Evolutionary conservation across 805 yeast species (phyloP), one percentile per base, ranked within the genome.

Genomic region (Candida vartiovaarae): DNA sequence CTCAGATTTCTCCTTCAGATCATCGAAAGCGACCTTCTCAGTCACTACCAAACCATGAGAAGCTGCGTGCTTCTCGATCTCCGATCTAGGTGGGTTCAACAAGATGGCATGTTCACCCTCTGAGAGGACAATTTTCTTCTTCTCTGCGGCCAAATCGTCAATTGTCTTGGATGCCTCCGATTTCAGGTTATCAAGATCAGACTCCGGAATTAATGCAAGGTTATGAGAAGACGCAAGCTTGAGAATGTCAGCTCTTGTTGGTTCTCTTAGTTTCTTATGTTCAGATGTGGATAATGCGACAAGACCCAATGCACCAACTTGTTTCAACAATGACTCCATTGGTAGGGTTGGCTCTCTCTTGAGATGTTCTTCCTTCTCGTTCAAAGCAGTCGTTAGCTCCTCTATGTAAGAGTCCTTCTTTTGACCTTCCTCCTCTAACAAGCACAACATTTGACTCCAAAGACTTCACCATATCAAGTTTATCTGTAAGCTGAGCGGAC

Each of bases 131-230:
- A 45, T 45, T 39, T 43, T 37, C 6, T 44, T 36, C 9, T 50
- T 36, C 20, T 49, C 57, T 11, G 44, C 40, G 1, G 63, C 63
- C 35, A 51, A 51, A 4, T 48, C 57, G 15, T 49, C 46, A 20
- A 61, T 33, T 5, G 55, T 52, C n/a, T 48, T 53, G 10, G 52
- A 34, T 1, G 58, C 47, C 20, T 29, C 44, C 36, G 27, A 34
- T 38, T 33, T 50, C 32, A 52, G 41, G 0, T 36, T 37, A 4
- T 30, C 26, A 10, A 43, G 44, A 1, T 49, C 34, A 50, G 33
- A 11, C 50, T 38, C 10, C 40, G 59, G 49, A 45, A 52, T 26
- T 20, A 54, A 8, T 48, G 50, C 10, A 37, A 35, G 41, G 10
- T 41, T 23, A 30, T 47, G 44, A 4, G 44, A 26, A 8, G 39